These are phyloP conservation scores for Brettanomyces anomalus DNA, from an alignment of 805 yeast genomes.

Conservation along the genomic window DNA sequence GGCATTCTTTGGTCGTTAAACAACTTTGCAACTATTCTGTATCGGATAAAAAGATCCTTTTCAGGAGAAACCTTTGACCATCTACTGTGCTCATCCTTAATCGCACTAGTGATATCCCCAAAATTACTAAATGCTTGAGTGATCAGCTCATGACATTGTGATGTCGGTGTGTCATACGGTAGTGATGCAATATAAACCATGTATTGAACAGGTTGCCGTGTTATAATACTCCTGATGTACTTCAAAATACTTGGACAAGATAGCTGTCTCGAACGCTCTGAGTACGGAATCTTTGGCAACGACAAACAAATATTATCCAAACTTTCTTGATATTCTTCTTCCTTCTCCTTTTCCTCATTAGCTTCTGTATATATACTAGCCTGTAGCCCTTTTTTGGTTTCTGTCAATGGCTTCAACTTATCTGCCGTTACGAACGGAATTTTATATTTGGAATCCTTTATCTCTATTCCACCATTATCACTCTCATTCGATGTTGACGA, in stretches of 20 bases:
- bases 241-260: conserved; percentile 5
- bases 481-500: too few species aligned
- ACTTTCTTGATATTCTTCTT: not conserved
- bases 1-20: conserved; percentile 19
- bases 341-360: not conserved
- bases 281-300: not conserved
- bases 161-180: conserved; percentile 20
- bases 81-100: conserved; percentile 14
- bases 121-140: conserved; percentile 17
- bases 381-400: not conserved
- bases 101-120: conserved; percentile 18
- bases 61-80: conserved; percentile 16
- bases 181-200: conserved; percentile 21
- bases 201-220: conserved; percentile 18
- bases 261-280: conserved; percentile 4
- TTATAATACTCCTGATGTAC: conserved; percentile 20
- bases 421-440: not conserved
- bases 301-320: not conserved
- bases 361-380: not conserved
- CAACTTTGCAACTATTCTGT: conserved; percentile 17
- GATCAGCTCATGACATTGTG: conserved; percentile 17
- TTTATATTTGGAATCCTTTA: not conserved
- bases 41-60: conserved; percentile 20
- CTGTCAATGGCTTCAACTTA: not conserved
- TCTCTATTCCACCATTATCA: not conserved